A percentile compares a stretch with the other conserved stretches of the same genome.
Conservation (phyloP, 1,284 basidiomycete species). For the Hypsizygus ulmarius region DNA sequence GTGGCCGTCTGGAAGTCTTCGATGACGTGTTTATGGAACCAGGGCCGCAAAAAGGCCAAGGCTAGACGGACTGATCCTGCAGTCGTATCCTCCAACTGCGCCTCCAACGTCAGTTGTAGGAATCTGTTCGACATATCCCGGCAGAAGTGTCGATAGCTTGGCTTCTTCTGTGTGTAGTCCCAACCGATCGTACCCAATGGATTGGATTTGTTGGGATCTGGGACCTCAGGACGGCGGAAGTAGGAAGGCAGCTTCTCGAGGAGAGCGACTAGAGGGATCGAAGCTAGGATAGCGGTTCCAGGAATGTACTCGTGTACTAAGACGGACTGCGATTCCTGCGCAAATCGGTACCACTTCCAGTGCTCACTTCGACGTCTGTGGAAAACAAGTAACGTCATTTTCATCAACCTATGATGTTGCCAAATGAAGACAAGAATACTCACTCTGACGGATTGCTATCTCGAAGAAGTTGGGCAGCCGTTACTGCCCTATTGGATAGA, state of each 20-base stretch:
- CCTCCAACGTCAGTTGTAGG: slow-evolving; percentile 49
- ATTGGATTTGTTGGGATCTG: slow-evolving; percentile 28
- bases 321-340: slow-evolving; percentile 70
- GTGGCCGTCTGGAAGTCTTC: slow-evolving; percentile 51
- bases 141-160: slow-evolving; percentile 67
- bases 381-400: slow-evolving; percentile 10
- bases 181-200: slow-evolving; percentile 52
- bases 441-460: slow-evolving; percentile 53
- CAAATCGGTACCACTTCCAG: slow-evolving; percentile 73
- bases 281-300: slow-evolving; percentile 59
- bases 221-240: slow-evolving; percentile 47
- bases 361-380: slow-evolving; percentile 62
- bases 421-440: slow-evolving; percentile 21
- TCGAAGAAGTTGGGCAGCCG: slow-evolving; percentile 59
- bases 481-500: slow-evolving; percentile 54
- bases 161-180: slow-evolving; percentile 58
- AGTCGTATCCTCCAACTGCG: slow-evolving; percentile 61
- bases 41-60: slow-evolving; percentile 61
- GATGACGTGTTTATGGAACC: slow-evolving; percentile 53
- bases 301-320: slow-evolving; percentile 69
- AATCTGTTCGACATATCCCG: slow-evolving; percentile 63
- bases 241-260: slow-evolving; percentile 68
- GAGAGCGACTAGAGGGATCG: slow-evolving; percentile 62
- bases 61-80: slow-evolving; percentile 64
- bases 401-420: slow-evolving; percentile 1